Evolutionary conservation across 441 rosid genomes (phyloP).

Genomic region (Brassica balearica): DNA sequence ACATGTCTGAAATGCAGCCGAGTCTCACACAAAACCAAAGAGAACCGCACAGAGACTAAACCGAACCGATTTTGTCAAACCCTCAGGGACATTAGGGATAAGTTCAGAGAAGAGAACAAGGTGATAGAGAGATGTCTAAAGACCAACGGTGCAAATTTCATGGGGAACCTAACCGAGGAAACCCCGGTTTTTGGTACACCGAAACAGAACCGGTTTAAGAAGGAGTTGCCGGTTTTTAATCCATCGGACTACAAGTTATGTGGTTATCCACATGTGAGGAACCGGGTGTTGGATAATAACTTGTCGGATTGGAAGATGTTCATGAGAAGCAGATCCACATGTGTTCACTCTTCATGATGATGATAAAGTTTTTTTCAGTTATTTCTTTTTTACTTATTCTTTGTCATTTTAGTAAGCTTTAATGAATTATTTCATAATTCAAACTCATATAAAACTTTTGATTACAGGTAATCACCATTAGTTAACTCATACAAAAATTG

Average conservation of each 20-base stretch:
- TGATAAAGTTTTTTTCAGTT: neutral
- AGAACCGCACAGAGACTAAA: constrained; percentile 28
- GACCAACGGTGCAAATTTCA: constrained; percentile 47
- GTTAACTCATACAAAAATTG: no score
- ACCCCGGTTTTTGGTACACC: constrained; percentile 32
- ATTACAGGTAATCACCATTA: neutral
- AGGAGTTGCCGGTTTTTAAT: constrained; percentile 75
- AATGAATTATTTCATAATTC: neutral
- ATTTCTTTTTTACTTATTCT: neutral
- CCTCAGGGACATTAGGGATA: constrained; percentile 61
- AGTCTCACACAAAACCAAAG: constrained; percentile 43
- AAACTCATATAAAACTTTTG: neutral
- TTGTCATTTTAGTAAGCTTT: neutral
- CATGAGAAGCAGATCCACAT: constrained; percentile 60
- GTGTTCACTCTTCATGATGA: constrained; percentile 53
- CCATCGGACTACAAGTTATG: constrained; percentile 61
- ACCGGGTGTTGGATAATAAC: constrained; percentile 52
- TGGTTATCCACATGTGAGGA: constrained; percentile 84
- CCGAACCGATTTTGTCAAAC: constrained; percentile 46
- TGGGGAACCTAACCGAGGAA: constrained; percentile 36
- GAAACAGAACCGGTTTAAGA: constrained; percentile 17
- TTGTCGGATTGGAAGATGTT: constrained; percentile 47
- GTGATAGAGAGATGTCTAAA: constrained; percentile 80
- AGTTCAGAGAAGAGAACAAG: constrained; percentile 77
- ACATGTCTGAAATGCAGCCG: constrained; percentile 63